A percentile compares a stretch with the other conserved stretches of the same genome.
These are phyloP conservation scores for Neurospora sp. DNA, from an alignment of 495 filamentous ascomycete genomes.

Conservation along the genomic window DNA sequence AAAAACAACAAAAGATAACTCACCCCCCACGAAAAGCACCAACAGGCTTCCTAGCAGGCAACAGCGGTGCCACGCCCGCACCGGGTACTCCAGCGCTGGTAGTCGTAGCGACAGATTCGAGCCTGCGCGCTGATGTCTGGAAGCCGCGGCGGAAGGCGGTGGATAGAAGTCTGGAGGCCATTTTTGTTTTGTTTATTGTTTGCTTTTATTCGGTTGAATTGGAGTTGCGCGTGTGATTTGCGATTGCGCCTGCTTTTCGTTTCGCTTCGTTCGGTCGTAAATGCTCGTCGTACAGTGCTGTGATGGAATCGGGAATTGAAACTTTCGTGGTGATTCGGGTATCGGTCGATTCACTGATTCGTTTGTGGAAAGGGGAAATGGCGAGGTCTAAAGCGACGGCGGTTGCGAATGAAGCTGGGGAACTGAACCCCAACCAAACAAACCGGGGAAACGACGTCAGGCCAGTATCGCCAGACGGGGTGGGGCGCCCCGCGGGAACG, in stretches of 20 bases:
- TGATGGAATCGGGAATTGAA: neutral
- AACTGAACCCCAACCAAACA: neutral
- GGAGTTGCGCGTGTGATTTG: neutral
- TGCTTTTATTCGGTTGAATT: neutral
- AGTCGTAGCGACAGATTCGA: conserved; percentile 19
- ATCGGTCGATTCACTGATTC: neutral
- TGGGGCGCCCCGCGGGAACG: neutral
- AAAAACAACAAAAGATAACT: conserved; percentile 22
- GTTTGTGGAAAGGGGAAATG: neutral
- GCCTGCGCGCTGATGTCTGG: conserved; percentile 36
- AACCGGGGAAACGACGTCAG: neutral
- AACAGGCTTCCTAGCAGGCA: conserved; percentile 70
- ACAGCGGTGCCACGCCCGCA: conserved; percentile 21
- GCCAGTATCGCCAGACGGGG: neutral
- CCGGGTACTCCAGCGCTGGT: neutral
- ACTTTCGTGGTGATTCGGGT: neutral
- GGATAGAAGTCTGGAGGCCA: conserved; percentile 39
- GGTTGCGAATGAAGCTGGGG: neutral
- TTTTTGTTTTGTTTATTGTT: conserved; percentile 12
- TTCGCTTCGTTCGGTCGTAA: neutral
- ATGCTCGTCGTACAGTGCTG: neutral
- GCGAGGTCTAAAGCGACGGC: neutral
- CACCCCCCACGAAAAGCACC: conserved; percentile 92
- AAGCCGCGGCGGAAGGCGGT: conserved; percentile 22
- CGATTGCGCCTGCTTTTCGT: neutral